These are phyloP conservation scores for Pseudocercospora macadamiae DNA, from an alignment of 2,329 filamentous ascomycete genomes.

Conservation along the genomic window DNA sequence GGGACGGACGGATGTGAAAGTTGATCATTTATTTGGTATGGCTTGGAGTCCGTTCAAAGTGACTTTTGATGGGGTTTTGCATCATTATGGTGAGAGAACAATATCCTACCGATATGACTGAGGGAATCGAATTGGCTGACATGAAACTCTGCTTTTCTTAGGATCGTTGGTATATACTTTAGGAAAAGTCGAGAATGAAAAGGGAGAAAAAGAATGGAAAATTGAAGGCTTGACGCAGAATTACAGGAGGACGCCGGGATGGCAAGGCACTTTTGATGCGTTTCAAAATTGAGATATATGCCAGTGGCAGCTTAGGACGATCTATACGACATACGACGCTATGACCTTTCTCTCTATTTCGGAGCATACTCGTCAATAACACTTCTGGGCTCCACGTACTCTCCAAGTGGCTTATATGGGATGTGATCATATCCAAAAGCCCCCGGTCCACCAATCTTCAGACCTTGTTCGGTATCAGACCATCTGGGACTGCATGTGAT, in stretches of 20 bases:
- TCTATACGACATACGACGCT: no score
- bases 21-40: conserved; percentile 22
- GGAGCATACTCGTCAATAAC: conserved; percentile 55
- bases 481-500: conserved; percentile 59
- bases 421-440: conserved; percentile 53
- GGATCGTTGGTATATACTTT: conserved; percentile 21
- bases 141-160: neutral
- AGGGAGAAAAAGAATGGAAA: conserved; percentile 19
- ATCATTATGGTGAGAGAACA: conserved; percentile 23
- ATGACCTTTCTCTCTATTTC: no score
- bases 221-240: conserved; percentile 28
- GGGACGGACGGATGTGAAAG: conserved; percentile 20
- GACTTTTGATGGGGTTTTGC: conserved; percentile 28
- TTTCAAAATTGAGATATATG: no score
- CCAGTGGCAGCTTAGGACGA: no score
- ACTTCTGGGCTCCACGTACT: conserved; percentile 57
- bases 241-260: conserved; percentile 26
- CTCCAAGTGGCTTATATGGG: conserved; percentile 55
- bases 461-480: conserved; percentile 53
- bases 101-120: neutral
- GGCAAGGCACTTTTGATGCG: no score
- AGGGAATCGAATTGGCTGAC: neutral
- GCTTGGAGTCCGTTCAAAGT: conserved; percentile 27
- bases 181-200: conserved; percentile 11
- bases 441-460: conserved; percentile 55